Conservation (phyloP, 2,329 filamentous ascomycete species). For the Diaporthe helianthi region DNA sequence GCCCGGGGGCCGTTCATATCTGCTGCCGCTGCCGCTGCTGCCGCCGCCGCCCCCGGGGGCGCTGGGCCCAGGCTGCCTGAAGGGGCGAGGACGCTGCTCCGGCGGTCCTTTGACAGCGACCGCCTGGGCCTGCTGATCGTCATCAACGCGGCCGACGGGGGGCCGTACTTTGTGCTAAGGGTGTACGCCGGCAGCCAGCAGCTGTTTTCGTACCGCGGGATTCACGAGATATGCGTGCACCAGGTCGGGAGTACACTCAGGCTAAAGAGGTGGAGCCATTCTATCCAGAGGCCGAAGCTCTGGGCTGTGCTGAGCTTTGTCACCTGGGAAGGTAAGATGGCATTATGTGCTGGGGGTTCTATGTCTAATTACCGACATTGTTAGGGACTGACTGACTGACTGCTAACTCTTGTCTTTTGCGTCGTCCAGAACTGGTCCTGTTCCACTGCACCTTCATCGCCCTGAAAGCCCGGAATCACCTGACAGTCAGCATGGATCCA, state of each 20-base stretch:
- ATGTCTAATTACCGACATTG: no score
- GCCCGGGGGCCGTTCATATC: slow-evolving; percentile 49
- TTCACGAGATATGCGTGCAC: slow-evolving; percentile 61
- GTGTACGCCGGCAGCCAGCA: slow-evolving; percentile 48
- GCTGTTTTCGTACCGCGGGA: slow-evolving; percentile 58
- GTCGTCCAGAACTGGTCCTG: slow-evolving; percentile 60
- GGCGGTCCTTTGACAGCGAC: slow-evolving; percentile 65
- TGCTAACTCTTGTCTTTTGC: slow-evolving; percentile 32
- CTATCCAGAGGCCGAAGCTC: slow-evolving; percentile 51
- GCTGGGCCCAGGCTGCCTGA: slow-evolving; percentile 49
- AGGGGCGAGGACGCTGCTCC: slow-evolving; percentile 60
- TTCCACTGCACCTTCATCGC: slow-evolving; percentile 65
- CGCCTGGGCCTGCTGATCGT: slow-evolving; percentile 61
- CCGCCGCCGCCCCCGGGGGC: slow-evolving; percentile 48
- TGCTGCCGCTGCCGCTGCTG: slow-evolving; percentile 48
- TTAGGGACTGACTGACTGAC: not conserved
- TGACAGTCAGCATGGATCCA: slow-evolving; percentile 52
- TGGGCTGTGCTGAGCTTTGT: slow-evolving; percentile 65
- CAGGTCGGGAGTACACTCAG: slow-evolving; percentile 57
- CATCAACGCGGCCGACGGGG: slow-evolving; percentile 50
- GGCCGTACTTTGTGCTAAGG: slow-evolving; percentile 57
- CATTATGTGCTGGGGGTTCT: no score
- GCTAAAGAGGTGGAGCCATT: slow-evolving; percentile 59
- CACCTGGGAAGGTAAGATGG: slow-evolving; percentile 63
- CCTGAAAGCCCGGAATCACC: slow-evolving; percentile 58